These are phyloP conservation scores for Hevea brasiliensis DNA, from an alignment of 345 rosid species.

Conservation along the genomic window DNA sequence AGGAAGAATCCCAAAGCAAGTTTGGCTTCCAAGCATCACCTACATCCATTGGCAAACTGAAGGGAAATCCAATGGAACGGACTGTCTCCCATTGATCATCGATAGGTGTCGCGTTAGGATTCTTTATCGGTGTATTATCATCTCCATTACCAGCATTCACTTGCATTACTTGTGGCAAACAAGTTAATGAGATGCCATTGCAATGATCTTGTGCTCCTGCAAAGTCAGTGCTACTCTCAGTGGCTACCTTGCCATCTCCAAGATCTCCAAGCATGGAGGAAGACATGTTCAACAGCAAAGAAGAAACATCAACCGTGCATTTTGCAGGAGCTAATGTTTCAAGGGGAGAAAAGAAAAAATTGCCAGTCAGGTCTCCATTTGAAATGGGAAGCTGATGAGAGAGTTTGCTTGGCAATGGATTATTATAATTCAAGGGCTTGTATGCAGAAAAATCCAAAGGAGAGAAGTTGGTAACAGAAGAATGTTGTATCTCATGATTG, in stretches of 20 bases:
- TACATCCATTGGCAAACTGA: conserved; percentile 10
- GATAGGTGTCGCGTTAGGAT: conserved; percentile 7
- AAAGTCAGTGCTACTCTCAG: conserved; percentile 12
- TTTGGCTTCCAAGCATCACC: conserved; percentile 43
- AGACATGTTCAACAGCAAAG: conserved; percentile 54
- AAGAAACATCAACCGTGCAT: conserved; percentile 38
- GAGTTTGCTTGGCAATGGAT: neutral
- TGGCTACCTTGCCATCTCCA: too few relatives aligned
- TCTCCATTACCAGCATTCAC: neutral
- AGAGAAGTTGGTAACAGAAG: conserved; percentile 11
- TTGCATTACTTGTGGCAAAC: conserved; percentile 29
- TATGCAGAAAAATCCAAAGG: conserved; percentile 40
- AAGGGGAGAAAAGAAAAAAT: conserved; percentile 44
- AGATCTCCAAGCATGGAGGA: conserved; percentile 49
- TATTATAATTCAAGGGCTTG: neutral
- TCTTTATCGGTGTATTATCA: conserved; percentile 9
- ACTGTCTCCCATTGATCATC: conserved; percentile 32
- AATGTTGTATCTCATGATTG: neutral
- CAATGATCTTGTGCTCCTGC: conserved; percentile 22
- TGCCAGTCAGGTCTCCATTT: conserved; percentile 16
- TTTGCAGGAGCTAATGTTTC: conserved; percentile 36
- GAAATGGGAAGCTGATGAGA: conserved; percentile 19
- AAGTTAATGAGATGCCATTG: conserved; percentile 18
- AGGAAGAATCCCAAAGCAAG: conserved; percentile 37
- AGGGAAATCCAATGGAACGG: conserved; percentile 33